Base-by-base conservation (phyloP, 805 yeast species). In the Zygosaccharomyces pseudorouxii region DNA sequence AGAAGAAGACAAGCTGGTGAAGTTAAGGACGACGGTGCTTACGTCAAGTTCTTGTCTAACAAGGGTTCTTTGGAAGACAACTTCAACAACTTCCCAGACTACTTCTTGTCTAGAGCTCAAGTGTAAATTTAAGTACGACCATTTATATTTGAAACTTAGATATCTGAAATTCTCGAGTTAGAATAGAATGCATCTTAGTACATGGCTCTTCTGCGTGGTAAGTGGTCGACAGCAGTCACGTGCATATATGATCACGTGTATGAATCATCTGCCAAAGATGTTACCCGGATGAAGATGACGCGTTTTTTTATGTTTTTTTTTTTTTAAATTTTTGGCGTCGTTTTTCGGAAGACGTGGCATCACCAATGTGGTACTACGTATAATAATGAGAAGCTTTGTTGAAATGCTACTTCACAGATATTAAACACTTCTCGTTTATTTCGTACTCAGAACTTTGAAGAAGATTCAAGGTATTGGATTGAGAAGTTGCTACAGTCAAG, bases 1-100 rank as follows among this genome's bases (percentile, higher is more conserved):
- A 82, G 79, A 70, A 88, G 84, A 80, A 89, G 93, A 81, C 86
- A 86, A 76, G 86, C 89, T 72, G 96, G 96, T 80, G 97, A 92
- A 81, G 96, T 93, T 73, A 88, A 88, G 81, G 97, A 92, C 70
- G 99, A 93, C 71, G 99, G 99, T 86, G 95, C 99, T 75, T 93
- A 84, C 80, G 98, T 93, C 71, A 93, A 93, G 85, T 93, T 93
- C 89, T 82, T 93, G 78, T 79, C 93, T 74, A 87, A 78, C 80
- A 89, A 88, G 84, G 99, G 99, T 81, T 82, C 87, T 65, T 82
- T 93, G 71, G 95, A 86, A 72, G 77, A 79, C 70, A 89, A 89
- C 95, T 80, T 88, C 81, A 78, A 77, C 71, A 85, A 83, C 72
- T 92, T 90, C 96, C 98, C 97, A 76, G 86, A 86, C 70, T 86